Evolutionary conservation across 163 green algal species (phyloP), one percentile per base, ranked within the genome.

Genomic region (Scenedesmus sp.): DNA sequence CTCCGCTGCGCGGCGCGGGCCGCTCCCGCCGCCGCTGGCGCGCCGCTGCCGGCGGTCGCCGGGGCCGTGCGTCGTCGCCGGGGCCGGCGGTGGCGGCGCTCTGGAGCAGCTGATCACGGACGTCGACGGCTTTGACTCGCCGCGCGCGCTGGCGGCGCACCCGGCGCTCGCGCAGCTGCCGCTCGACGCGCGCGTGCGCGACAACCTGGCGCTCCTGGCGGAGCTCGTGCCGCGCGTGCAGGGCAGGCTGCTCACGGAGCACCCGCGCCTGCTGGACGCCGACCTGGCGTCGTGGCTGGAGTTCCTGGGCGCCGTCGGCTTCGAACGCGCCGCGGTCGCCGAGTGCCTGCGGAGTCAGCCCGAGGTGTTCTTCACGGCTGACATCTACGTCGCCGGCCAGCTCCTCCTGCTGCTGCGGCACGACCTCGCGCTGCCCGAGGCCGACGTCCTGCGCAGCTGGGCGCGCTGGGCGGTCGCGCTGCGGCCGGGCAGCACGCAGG

Each of bases 351-450:
- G 66, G 18, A 36, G 24, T 20, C 50, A 18, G 22, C 66, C 66
- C 24, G 65, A 75, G 31, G 31, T 75, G 28, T 75, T 75, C 66
- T 63, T 64, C 50, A 42, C n/a, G 18, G 50, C 48, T 31, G 63
- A 63, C 28, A 45, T 75, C 24, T 75, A 29, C 48, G 31, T n/a
- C 48, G 50, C 67, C 29, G 67, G 67, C 22, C 31, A 76, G 50
- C 34, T 76, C 50, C 50, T 76, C 50, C 67, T 76, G 67, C 64
- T 76, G 22, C 34, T 76, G 33, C 50, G 34, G 2, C 47, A 63
- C n/a, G 50, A 76, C 67, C 51, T 76, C 20, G 18, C 63, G 50
- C 29, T 76, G 50, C 50, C 67, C 28, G 29, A 65, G 4, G 31
- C 64, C 9, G 29, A 18, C 1, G 18, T 64, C 10, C 28, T 64